A percentile compares a stretch with the other conserved stretches of the same genome.
Evolutionary conservation across 768 basidiomycete species (phyloP).

Genomic region (Boletus huronensis): DNA sequence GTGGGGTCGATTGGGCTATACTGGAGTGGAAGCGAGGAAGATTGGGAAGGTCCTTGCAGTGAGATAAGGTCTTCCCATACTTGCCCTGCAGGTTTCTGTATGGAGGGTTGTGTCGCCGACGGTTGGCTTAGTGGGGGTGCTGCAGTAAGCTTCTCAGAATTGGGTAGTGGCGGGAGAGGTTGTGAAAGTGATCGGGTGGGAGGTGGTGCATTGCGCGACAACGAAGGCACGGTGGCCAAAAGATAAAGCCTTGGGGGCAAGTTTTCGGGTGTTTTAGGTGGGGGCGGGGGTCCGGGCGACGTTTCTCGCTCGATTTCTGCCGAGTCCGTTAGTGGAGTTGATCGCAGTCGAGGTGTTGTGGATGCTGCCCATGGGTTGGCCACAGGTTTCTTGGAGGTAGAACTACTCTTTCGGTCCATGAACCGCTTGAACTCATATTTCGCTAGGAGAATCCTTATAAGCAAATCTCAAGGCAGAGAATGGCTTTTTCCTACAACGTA

Average conservation of each 20-base stretch:
- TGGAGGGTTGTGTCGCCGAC: conserved; percentile 9
- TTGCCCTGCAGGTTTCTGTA: conserved; percentile 26
- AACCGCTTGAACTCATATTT: conserved; percentile 81
- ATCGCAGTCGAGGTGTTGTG: conserved; percentile 12
- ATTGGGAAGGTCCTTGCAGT: conserved; percentile 38
- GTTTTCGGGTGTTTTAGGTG: conserved; percentile 29
- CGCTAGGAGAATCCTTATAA: conserved; percentile 38
- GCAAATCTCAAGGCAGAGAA: not conserved
- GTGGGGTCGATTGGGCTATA: conserved; percentile 10
- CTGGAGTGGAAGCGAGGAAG: conserved; percentile 49
- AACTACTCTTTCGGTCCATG: conserved; percentile 42
- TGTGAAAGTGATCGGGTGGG: conserved; percentile 35
- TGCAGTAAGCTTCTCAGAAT: conserved; percentile 13
- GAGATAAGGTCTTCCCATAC: conserved; percentile 61
- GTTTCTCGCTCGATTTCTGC: conserved; percentile 10
- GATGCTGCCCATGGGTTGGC: conserved; percentile 39
- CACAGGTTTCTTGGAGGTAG: conserved; percentile 36
- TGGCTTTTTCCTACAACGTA: conserved; percentile 55
- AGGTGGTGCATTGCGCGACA: conserved; percentile 10
- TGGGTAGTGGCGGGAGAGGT: conserved; percentile 23
- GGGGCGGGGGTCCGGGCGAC: conserved; percentile 26
- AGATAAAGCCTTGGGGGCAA: conserved; percentile 18
- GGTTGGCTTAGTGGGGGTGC: conserved; percentile 6
- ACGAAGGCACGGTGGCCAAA: conserved; percentile 10
- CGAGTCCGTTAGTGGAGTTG: conserved; percentile 16